These are phyloP conservation scores for Artemisia tridentata DNA, from an alignment of 129 eudicot genomes.

Conservation along the genomic window DNA sequence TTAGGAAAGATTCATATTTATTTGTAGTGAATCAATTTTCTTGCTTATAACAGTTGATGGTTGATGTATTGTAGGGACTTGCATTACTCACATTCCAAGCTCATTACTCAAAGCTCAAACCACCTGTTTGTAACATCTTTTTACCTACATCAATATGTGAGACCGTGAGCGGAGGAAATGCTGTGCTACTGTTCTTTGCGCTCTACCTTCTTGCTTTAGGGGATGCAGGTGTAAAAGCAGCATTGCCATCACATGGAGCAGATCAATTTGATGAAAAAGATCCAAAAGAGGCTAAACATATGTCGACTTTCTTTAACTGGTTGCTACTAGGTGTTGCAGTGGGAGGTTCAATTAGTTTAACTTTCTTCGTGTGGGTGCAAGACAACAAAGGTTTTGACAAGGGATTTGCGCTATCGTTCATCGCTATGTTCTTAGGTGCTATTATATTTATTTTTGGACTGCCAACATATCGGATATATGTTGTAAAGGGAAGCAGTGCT, in stretches of 20 bases:
- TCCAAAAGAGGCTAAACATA: conserved; percentile 44
- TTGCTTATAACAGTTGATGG: neutral
- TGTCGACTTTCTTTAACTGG: conserved; percentile 69
- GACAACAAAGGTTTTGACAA: conserved; percentile 64
- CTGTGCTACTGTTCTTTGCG: conserved; percentile 41
- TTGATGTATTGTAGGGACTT: conserved; percentile 38
- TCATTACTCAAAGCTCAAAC: conserved; percentile 51
- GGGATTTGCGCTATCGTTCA: conserved; percentile 47
- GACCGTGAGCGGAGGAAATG: conserved; percentile 44
- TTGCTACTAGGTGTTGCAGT: conserved; percentile 35
- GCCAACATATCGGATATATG: conserved; percentile 55
- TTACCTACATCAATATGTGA: conserved; percentile 39
- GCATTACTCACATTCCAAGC: conserved; percentile 71
- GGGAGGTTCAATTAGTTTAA: conserved; percentile 58
- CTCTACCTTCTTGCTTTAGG: conserved; percentile 58
- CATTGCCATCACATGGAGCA: conserved; percentile 74
- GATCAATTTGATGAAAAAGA: conserved; percentile 71
- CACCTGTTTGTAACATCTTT: conserved; percentile 54
- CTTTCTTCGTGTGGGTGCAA: conserved; percentile 62
- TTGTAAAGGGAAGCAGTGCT: conserved; percentile 52
- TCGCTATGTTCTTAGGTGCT: conserved; percentile 49
- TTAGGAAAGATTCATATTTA: too few relatives aligned
- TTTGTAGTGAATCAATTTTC: neutral
- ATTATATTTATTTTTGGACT: conserved; percentile 36
- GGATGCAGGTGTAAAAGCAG: conserved; percentile 51